Base-by-base conservation (phyloP, 2,329 filamentous ascomycete genomes). In the Alternaria sp. region DNA sequence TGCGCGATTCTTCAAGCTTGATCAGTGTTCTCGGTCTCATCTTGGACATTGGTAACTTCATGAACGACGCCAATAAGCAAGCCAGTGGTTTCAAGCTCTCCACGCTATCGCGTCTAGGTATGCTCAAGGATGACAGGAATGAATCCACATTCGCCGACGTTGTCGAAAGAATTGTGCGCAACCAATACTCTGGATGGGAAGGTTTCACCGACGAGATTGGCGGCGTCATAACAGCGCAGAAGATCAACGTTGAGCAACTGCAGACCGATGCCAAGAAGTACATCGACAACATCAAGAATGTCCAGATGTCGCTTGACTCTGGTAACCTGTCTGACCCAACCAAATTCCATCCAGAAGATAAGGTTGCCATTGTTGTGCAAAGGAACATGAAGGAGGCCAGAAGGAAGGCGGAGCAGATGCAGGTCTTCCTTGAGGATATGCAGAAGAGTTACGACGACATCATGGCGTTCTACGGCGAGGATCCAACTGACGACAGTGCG, bases 111-210 rank as follows among this genome's bases (percentile, higher is more conserved):
- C 89, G 95, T 57, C 84, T 99, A 57, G 94, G 91, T 63, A 98
- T 99, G 94, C 92, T 98, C 75, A 99, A 99, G 82, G 95, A 99
- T 76, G 93, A 97, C 83, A 97, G 97, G 86, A 99, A 99, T 79
- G 92, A 98, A 79, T 94, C 93, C 1, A 97, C 93, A 0, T 91
- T 99, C 75, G 93, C 94, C 58, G 95, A 99, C 79, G 87, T 98
- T 44, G 93, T 99, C 44, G 95, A 99, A 81, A 91, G 94, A 69
- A 97, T 97, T 69, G 94, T 98, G 59, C 91, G 95, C 66, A 95
- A 93, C 75, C 94, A 98, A 77, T 99, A 98, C 69, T 92, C 94
- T 3, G 92, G 97, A 79, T 98, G 94, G 92, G 94, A 97, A 79
- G 86, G 86, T 34, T 98, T 98, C 79, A 84, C 88, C 18, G 88